phyloP scores from a whole-genome alignment of 306 rosid species.

The Biancaea sappan region DNA sequence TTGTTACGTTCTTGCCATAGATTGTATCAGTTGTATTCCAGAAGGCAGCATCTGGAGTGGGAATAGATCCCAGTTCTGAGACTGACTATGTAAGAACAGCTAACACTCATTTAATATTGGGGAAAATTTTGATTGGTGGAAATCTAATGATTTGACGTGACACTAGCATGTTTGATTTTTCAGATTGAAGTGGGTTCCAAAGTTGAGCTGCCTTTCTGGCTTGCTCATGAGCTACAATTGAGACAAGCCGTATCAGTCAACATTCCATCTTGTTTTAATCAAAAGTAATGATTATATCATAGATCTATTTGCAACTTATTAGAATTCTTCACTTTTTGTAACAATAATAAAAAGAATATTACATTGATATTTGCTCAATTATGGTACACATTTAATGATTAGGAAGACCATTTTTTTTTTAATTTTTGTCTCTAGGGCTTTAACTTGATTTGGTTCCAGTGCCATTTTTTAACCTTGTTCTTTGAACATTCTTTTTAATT shows the following conservation, averaged over 20 bases:
- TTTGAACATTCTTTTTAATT: constrained; percentile 5
- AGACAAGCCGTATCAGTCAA: constrained; percentile 72
- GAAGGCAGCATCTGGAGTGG: constrained; percentile 81
- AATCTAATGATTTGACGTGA: constrained; percentile 36
- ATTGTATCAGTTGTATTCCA: constrained; percentile 70
- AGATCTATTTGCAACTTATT: constrained; percentile 3
- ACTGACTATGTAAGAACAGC: constrained; percentile 62
- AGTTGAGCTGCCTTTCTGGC: constrained; percentile 96
- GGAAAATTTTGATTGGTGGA: constrained; percentile 17
- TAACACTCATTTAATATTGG: constrained; percentile 14
- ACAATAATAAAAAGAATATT: constrained; percentile 1
- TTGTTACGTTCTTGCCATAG: constrained; percentile 45
- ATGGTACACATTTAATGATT: not conserved
- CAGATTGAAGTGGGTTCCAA: constrained; percentile 92
- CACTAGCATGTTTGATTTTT: constrained; percentile 39
- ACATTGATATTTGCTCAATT: not conserved
- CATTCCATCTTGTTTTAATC: constrained; percentile 79
- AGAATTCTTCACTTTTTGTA: not conserved
- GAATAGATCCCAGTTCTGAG: constrained; percentile 86
- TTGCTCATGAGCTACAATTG: constrained; percentile 75
- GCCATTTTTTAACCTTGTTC: constrained; percentile 11
- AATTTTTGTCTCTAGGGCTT: not conserved
- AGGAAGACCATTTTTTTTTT: not conserved
- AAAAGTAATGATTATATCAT: constrained; percentile 54
- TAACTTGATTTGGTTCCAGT: constrained; percentile 4